These are phyloP conservation scores for Mollisia scopiformis DNA, from an alignment of 2,329 filamentous ascomycete species.

Conservation along the genomic window DNA sequence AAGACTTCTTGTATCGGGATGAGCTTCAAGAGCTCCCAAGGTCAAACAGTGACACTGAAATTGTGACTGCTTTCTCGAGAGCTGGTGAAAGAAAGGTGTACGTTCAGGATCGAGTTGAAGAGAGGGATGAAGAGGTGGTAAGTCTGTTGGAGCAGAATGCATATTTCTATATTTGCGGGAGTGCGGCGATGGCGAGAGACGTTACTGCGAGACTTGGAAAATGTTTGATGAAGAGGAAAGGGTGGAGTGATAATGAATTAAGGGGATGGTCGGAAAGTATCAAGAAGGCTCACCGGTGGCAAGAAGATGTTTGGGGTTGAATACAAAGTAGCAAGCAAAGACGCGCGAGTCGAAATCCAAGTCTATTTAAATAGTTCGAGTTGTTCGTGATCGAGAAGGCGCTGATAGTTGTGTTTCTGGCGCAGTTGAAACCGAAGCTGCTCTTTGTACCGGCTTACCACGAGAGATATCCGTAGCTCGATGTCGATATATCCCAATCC, in stretches of 20 bases:
- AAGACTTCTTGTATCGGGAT: conserved; percentile 47
- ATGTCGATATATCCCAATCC: background rate
- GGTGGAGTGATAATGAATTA: conserved; percentile 43
- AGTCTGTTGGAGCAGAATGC: conserved; percentile 35
- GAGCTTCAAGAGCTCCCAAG: conserved; percentile 36
- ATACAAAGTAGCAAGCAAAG: no score
- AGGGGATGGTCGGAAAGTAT: conserved; percentile 50
- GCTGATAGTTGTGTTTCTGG: no score
- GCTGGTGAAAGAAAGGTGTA: conserved; percentile 33
- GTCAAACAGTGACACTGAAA: conserved; percentile 24
- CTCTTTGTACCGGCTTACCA: no score
- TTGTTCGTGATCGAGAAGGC: no score
- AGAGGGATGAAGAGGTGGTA: conserved; percentile 36
- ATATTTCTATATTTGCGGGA: conserved; percentile 46
- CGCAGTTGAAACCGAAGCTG: no score
- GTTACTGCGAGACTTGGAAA: conserved; percentile 43
- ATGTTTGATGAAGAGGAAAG: conserved; percentile 39
- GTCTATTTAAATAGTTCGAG: no score
- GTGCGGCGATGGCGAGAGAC: conserved; percentile 47
- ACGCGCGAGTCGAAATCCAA: no score
- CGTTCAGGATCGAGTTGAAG: conserved; percentile 42
- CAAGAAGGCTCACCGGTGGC: conserved; percentile 53
- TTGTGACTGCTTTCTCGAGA: conserved; percentile 40
- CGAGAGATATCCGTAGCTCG: no score
- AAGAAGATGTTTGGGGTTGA: conserved; percentile 56